Conservation (phyloP, 2,329 filamentous ascomycete genomes). For the Reticulascus tulasneorum region DNA sequence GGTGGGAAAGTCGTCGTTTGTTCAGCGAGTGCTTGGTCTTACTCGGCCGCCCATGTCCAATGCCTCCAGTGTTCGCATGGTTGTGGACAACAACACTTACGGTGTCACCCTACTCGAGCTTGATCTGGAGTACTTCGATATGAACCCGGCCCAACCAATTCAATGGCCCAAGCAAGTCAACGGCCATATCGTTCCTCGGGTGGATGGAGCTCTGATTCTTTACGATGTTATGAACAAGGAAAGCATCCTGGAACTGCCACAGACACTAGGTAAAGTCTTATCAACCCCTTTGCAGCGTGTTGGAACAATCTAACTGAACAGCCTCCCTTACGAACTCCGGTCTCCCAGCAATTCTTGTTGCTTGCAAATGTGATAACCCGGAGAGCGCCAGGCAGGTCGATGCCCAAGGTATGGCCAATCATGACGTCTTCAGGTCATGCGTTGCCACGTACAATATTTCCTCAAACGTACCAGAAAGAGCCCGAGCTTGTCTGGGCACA, state of each 20-base stretch:
- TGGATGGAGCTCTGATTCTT: constrained; percentile 80
- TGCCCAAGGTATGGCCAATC: constrained; percentile 57
- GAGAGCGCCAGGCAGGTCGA: constrained; percentile 68
- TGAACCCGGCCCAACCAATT: constrained; percentile 54
- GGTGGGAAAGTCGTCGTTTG: constrained; percentile 65
- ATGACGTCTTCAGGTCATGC: constrained; percentile 63
- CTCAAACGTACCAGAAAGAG: constrained; percentile 63
- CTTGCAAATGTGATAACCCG: constrained; percentile 83
- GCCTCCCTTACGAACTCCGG: constrained; percentile 69
- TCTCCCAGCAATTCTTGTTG: constrained; percentile 76
- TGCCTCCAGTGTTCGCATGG: constrained; percentile 53
- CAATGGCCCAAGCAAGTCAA: constrained; percentile 66
- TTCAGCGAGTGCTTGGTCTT: constrained; percentile 58
- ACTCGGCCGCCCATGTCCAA: constrained; percentile 48
- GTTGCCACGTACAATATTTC: constrained; percentile 73
- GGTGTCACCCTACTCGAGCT: constrained; percentile 62
- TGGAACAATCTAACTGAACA: constrained; percentile 32
- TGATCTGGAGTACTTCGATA: constrained; percentile 61
- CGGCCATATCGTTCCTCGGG: constrained; percentile 66
- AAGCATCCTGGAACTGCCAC: constrained; percentile 69
- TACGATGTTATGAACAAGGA: constrained; percentile 82
- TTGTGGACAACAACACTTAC: constrained; percentile 55
- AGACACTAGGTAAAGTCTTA: constrained; percentile 68
- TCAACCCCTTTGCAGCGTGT: constrained; percentile 1
- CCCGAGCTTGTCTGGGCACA: constrained; percentile 70